phyloP scores from a whole-genome alignment of 108 stramenopile genomes.

The Conticribra weissflogii region DNA sequence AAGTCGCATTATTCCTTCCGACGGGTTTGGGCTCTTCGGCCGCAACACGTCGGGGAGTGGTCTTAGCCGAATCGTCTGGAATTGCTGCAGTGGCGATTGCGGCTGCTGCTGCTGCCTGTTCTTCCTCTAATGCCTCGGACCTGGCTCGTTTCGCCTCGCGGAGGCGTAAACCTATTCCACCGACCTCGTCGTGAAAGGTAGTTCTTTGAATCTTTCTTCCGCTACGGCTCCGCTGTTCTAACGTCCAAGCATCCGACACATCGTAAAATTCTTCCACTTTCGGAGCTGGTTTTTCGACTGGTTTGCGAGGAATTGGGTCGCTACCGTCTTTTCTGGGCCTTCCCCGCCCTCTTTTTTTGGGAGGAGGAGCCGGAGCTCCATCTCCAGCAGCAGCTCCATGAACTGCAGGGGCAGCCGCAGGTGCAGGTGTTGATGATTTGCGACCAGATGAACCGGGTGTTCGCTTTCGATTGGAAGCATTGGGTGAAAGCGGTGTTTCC shows the following conservation, averaged over 20 bases:
- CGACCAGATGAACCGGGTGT: no score
- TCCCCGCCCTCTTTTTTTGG: slow-evolving; percentile 47
- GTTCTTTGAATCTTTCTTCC: slow-evolving; percentile 75
- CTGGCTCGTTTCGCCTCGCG: slow-evolving; percentile 10
- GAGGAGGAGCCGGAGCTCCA: slow-evolving; percentile 8
- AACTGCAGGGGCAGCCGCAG: not conserved
- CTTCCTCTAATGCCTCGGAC: not conserved
- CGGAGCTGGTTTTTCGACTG: slow-evolving; percentile 3
- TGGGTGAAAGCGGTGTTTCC: no score
- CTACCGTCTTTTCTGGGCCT: slow-evolving; percentile 52
- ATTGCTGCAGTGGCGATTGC: not conserved
- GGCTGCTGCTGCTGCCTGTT: not conserved
- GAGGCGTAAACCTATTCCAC: slow-evolving; percentile 49
- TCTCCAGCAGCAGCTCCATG: not conserved
- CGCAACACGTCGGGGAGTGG: not conserved
- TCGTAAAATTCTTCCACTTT: slow-evolving; percentile 13
- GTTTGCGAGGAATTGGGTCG: slow-evolving; percentile 31
- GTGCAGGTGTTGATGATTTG: not conserved
- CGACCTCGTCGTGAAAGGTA: slow-evolving; percentile 78
- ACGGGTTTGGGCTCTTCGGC: not conserved
- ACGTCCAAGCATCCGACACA: slow-evolving; percentile 9
- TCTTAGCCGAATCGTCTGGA: not conserved
- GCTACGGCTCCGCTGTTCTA: slow-evolving; percentile 66
- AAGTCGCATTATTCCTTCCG: not conserved
- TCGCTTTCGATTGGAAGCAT: no score